phyloP scores from a whole-genome alignment of 164 flowering plant genomes.

The Chloranthus sessilifolius region DNA sequence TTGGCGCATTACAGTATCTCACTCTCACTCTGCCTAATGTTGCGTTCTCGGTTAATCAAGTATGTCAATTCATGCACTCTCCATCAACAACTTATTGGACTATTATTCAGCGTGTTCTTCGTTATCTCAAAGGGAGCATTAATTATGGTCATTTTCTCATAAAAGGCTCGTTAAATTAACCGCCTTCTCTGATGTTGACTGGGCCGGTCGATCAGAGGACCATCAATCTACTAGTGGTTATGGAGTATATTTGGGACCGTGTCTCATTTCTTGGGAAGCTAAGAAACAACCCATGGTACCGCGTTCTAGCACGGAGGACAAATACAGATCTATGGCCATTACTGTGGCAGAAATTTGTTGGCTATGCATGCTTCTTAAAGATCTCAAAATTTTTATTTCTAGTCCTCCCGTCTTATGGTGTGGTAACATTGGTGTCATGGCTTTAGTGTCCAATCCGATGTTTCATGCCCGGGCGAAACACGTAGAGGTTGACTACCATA shows the following conservation, averaged over 20 bases:
- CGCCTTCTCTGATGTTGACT: background rate
- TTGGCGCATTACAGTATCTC: background rate
- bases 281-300: constrained; percentile 1
- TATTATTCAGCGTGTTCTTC: background rate
- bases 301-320: too few relatives aligned
- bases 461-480: too few relatives aligned
- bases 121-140: background rate
- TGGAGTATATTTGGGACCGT: background rate
- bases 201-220: background rate
- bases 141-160: too few relatives aligned
- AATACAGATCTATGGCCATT: too few relatives aligned
- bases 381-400: too few relatives aligned
- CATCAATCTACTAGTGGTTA: background rate
- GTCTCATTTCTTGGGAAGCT: background rate
- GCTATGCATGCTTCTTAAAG: too few relatives aligned
- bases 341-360: too few relatives aligned
- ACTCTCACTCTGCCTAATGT: background rate
- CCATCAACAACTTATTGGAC: background rate
- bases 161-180: too few relatives aligned
- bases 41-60: background rate
- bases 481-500: too few relatives aligned
- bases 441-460: too few relatives aligned
- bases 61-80: background rate
- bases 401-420: too few relatives aligned
- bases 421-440: too few relatives aligned